These are phyloP conservation scores for Fistulina hepatica DNA, from an alignment of 1,284 basidiomycete genomes.

Conservation along the genomic window DNA sequence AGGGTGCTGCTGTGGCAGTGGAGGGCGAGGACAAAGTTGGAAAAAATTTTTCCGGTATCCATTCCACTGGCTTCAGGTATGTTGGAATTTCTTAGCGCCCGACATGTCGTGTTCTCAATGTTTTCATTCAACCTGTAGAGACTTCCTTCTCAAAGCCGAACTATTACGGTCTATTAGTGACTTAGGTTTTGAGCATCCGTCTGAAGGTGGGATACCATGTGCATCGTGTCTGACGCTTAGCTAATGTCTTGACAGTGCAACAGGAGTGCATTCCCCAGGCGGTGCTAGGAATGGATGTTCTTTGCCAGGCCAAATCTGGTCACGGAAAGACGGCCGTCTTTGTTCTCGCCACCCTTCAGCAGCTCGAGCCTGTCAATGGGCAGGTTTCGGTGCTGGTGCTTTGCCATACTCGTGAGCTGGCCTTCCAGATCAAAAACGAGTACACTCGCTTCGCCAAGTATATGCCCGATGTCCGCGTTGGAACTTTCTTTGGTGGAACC, in stretches of 20 bases:
- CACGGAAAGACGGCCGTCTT: conserved; percentile 99
- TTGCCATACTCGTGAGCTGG: conserved; percentile 98
- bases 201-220: conserved; percentile 66
- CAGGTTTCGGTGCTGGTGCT: conserved; percentile 97
- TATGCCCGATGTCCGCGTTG: conserved; percentile 97
- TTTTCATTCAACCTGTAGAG: conserved; percentile 38
- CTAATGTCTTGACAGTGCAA: conserved; percentile 57
- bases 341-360: conserved; percentile 94
- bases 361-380: conserved; percentile 96
- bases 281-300: conserved; percentile 97
- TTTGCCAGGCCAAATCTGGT: conserved; percentile 99
- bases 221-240: neutral
- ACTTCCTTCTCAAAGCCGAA: conserved; percentile 96
- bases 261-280: conserved; percentile 99
- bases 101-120: conserved; percentile 1
- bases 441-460: conserved; percentile 99
- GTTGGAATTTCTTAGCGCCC: conserved; percentile 20
- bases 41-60: conserved; percentile 88
- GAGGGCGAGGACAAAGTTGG: conserved; percentile 80
- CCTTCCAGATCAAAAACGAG: conserved; percentile 99
- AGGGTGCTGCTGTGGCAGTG: conserved; percentile 43
- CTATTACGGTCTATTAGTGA: conserved; percentile 96
- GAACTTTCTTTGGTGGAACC: conserved; percentile 97
- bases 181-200: conserved; percentile 98
- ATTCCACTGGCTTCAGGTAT: conserved; percentile 91